Base-by-base conservation (phyloP, 768 basidiomycete genomes). In the Auricularia cornea region DNA sequence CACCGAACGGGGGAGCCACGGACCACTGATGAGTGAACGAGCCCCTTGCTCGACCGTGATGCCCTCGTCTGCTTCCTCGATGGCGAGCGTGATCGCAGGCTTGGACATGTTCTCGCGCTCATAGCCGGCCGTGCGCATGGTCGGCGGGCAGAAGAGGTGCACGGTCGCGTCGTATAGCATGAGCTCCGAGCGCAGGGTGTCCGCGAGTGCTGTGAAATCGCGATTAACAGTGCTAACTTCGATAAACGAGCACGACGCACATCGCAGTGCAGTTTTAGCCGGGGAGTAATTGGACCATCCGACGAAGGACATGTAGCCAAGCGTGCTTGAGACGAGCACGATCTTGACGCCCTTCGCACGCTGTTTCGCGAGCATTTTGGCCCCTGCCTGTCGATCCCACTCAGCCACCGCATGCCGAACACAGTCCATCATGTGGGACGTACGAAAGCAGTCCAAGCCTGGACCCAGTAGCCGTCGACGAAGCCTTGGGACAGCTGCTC, bases 281-380 rank as follows among this genome's bases (percentile, higher is more conserved):
- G 93, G 91, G 0, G 89, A 78, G 72, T 96, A 96, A 1, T 84
- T 83, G 2, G 87, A 78, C 68, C 86, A 96, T 0, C 94, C 94
- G 3, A 89, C 75, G 62, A 94, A 83, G 2, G 84, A 81, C 78
- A 92, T 86, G 68, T 86, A 86, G 2, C 86, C 89, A 12, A 94
- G 74, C 6, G 86, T 83, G 0, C 90, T 92, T 1, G 85, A 86
- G 26, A 91, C 83, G 40, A 96, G 83, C 16, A 90, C 78, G 41
- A 94, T 86, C 70, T 88, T 92, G 26, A 48, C 44, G 18, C 88
- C 83, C 64, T 83, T 80, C 23, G 76, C 73, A 32, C 79, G 76
- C 23, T 81, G 74, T 60, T 79, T 77, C n/a, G 83, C 83, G 80
- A 89, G 88, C 70, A 80, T 75, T 73, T 85, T 87, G 26, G 83